Evolutionary conservation across 2,329 filamentous ascomycete species (phyloP).

Genomic region (Colletotrichum lindemuthianum): DNA sequence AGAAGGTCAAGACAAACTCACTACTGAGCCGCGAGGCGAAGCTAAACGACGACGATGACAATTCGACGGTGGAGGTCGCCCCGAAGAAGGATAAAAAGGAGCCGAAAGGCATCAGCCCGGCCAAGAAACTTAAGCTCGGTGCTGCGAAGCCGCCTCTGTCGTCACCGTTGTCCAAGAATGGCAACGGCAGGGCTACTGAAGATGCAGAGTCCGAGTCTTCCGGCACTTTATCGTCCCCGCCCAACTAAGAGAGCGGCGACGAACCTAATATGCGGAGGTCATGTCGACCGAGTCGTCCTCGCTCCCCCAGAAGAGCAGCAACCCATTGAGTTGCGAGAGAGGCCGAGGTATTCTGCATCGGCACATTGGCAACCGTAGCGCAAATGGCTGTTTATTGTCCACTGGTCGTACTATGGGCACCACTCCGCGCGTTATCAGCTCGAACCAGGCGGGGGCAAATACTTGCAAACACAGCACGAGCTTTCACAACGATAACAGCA

Average conservation of each 20-base stretch:
- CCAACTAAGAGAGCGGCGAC: conserved; percentile 38
- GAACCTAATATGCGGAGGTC: not conserved
- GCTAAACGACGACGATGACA: conserved; percentile 43
- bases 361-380: too few relatives aligned
- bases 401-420: too few relatives aligned
- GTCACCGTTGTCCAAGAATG: conserved; percentile 61
- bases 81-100: conserved; percentile 51
- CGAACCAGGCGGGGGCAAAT: too few relatives aligned
- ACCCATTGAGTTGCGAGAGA: too few relatives aligned
- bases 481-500: too few relatives aligned
- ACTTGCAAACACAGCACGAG: too few relatives aligned
- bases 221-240: conserved; percentile 65
- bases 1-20: conserved; percentile 63
- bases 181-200: conserved; percentile 49
- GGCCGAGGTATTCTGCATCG: too few relatives aligned
- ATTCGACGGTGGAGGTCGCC: conserved; percentile 43
- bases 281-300: too few relatives aligned
- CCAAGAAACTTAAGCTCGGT: conserved; percentile 52
- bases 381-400: too few relatives aligned
- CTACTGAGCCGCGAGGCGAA: conserved; percentile 61
- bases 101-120: conserved; percentile 49
- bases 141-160: conserved; percentile 58
- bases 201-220: conserved; percentile 67
- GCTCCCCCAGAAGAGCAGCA: too few relatives aligned
- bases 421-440: too few relatives aligned